Base-by-base conservation (phyloP, 2,329 filamentous ascomycete genomes). In the Verruconis gallopava region DNA sequence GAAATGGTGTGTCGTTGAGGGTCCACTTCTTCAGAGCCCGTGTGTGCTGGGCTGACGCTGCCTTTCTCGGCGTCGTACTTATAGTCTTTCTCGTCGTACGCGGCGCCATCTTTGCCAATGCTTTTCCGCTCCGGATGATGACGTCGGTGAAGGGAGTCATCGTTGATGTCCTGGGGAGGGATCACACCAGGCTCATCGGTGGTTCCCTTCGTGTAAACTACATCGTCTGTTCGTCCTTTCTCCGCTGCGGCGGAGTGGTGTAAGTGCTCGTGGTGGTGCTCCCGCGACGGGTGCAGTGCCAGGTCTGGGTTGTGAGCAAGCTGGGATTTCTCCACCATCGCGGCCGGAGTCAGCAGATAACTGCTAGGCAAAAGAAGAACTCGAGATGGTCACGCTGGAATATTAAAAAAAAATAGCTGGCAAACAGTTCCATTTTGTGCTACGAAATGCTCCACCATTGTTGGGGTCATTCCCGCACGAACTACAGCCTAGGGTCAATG, bases 21-120 rank as follows among this genome's bases (percentile, higher is more conserved):
- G 49, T 55, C 53, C 43, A 57, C 46, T 48, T 55, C 51, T 12
- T 43, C 40, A 17, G 21, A 38, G 46, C 18, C 30, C 33, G 50
- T 42, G 46, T 57, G 48, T 37, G 48, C 57, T 37, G 55, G 59
- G 43, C 53, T 59, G 22, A 62, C 55, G 46, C 57, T 60, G 43
- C 58, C 58, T 50, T 68, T 66, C 43, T 66, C 64, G 49, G 66
- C 57, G 32, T 57, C 56, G 43, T 45, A 44, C 9, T 42, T 34
- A 36, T 57, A 53, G 37, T 55, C 48, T 3, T 50, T 54, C 38
- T 52, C 56, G 2, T 50, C 50, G 47, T 62, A 61, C 45, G 59
- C 60, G 37, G 45, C 44, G 37, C 47, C 48, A 32, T 17, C 12
- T 15, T 42, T 33, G 18, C 32, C 30, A 13, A 21, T n/a, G 17